Evolutionary conservation across 495 filamentous ascomycete genomes (phyloP), one percentile per base, ranked within the genome.

Genomic region (Rhypophila decipiens): DNA sequence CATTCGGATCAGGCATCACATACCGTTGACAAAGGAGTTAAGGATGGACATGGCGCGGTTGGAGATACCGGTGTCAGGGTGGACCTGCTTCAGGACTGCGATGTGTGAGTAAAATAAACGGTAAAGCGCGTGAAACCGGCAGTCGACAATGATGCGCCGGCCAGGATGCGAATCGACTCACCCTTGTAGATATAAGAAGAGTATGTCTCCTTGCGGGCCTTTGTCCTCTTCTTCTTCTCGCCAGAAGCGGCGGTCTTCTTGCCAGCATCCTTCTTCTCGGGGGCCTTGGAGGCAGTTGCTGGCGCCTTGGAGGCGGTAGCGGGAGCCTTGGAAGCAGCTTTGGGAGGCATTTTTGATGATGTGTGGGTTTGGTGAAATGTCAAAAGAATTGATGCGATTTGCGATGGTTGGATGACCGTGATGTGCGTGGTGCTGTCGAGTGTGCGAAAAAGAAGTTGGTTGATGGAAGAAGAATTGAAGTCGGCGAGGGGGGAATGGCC

Each of bases 171-270:
- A 18, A 21, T 18, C 17, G 39, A 33, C 85, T 72, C 71, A 96
- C 93, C 93, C 80, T 98, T 98, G 85, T 98, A 98, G 79, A 98
- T 98, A 84, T 98, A 98, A 36, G 86, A 93, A 57, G 88, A 95
- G 78, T 98, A 98, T 44, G 93, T 98, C 83, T 98, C 93, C 87
- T 96, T 96, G 73, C 93, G 85, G 59, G 93, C 86, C 91, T 98
- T 98, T 80, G 88, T 95, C 61, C 94, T 88, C 90, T 98, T 98
- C 87, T 97, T 98, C 89, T 98, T 97, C 50, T 97, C 93, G 51
- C 91, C 93, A 64, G 88, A 76, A 33, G 89, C 81, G 31, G 93
- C 88, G 35, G 93, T 96, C 85, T 96, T 98, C 88, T 98, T 98
- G 77, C 91, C 90, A 53, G 90, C 94, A 70, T 96, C 91, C 85